A percentile compares a stretch with the other conserved stretches of the same genome.
Evolutionary conservation across 306 rosid genomes (phyloP).

Genomic region (Herpetospermum pedunculosum): DNA sequence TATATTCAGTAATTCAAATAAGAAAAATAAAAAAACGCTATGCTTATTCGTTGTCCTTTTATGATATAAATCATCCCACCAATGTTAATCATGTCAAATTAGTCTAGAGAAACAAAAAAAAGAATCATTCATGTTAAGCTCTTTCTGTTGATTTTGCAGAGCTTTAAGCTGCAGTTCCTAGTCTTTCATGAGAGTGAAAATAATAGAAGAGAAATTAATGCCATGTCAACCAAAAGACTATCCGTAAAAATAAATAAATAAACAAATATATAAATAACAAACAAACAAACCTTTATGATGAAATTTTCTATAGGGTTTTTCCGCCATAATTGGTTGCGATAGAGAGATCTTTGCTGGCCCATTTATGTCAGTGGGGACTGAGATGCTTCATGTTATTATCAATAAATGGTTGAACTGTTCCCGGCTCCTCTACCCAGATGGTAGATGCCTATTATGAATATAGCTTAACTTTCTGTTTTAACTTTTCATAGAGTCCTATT

Average conservation of each 20-base stretch:
- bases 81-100: neutral
- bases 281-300: neutral
- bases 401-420: neutral
- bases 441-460: neutral
- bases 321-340: neutral
- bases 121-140: neutral
- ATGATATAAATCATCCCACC: neutral
- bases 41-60: neutral
- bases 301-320: neutral
- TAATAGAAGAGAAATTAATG: neutral
- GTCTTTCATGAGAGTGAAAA: neutral
- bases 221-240: neutral
- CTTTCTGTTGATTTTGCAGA: neutral
- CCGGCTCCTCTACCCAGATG: neutral
- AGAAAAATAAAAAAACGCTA: neutral
- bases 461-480: neutral
- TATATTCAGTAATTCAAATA: neutral
- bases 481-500: neutral
- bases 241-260: neutral
- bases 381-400: slow-evolving; percentile 10
- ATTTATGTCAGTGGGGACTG: slow-evolving; percentile 5
- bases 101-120: neutral
- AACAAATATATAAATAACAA: neutral
- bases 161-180: neutral
- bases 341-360: slow-evolving; percentile 1